Evolutionary conservation across 176 grass and related monocot genomes (phyloP), one percentile per base, ranked within the genome.

Genomic region (Juncus effusus): DNA sequence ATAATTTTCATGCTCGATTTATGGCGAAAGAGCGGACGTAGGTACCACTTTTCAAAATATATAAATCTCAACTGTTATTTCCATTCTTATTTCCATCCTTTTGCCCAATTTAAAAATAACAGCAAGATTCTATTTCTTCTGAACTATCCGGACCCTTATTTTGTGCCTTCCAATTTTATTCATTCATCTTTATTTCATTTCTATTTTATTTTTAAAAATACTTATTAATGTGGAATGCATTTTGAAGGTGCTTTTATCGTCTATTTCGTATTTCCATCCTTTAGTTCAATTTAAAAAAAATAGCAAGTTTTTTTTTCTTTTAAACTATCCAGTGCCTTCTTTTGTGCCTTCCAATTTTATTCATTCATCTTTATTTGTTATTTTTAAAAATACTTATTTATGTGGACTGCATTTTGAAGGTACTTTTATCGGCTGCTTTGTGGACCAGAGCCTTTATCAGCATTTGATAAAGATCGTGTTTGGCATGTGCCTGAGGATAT

Each of bases 1-100:
- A 77, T 59, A 82, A 92, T 61, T 97, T 92, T 70, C 93, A 97
- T 82, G 85, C 93, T 86, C 87, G 88, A 83, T 97, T 89, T 67
- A 97, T 72, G 79, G 82, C 93, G 69, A 74, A 81, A 69, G 93
- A 97, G 60, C 80, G 88, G 70, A 92, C 72, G 93, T 97, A 89
- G 67, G 93, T 97, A 69, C 71, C 85, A 81, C 39, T 28, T 11
- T 58, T 40, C 10, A 67, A 59, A 73, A 47, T 76, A 75, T 28
- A 78, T 60, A 38, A 61, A 76, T 55, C 37, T 49, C 14, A 62
- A 40, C 36, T 70, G 65, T 45, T 5, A 28, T 36, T 55, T 50
- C 3, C 5, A 63, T 74, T 42, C 52, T 84, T 54, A 41, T 62
- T 36, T 57, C 37, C n/a, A 54, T 74, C 9, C 69, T 86, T 54